Evolutionary conservation across 495 filamentous ascomycete species (phyloP), one percentile per base, ranked within the genome.

Genomic region (Hyaloscypha variabilis): DNA sequence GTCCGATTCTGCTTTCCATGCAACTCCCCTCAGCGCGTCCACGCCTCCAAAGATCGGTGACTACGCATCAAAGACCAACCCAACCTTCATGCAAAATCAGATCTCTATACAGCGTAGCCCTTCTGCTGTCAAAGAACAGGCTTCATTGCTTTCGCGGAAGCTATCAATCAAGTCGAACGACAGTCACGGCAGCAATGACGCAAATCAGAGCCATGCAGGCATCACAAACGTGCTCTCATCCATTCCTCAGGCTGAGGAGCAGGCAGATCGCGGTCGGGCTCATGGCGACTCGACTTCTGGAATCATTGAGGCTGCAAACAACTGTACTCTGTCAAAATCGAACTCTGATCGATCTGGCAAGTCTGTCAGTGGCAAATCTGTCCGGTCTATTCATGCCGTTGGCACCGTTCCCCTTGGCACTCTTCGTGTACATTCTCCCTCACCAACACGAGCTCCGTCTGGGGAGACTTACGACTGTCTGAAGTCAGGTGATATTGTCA

Each of bases 401-500:
- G 78, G 78, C 8, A 69, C 63, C 17, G 72, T 73, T 36, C 74
- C 77, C 13, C 66, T 75, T 2, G 76, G 77, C 4, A 69, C 65
- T 51, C 75, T 80, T 19, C 74, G 74, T 50, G 69, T 80, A 30
- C 75, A 75, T 58, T 67, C 68, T 13, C 63, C 67, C 26, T 65
- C 66, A 8, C 69, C 66, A 53, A 62, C 60, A 21, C 51, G 67
- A 25, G 6, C 29, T 5, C 21, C 42, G 36, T 54, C 14, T 6
- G 31, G 24, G 5, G 60, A 57, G 17, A 21, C n/a, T 5, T 36
- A 64, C 59, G 55, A 62, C 63, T 71, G 63, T 31, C 31, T 72
- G 57, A 26, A 70, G 13, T 65, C 67, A 26, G 78, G 81, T n/a
- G 81, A 84, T 64, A 72, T 72, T 24, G 19, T 79, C 50, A 72